A percentile compares a stretch with the other conserved stretches of the same genome.
Conservation (phyloP, 2,329 filamentous ascomycete genomes). For the Alternaria consortialis region DNA sequence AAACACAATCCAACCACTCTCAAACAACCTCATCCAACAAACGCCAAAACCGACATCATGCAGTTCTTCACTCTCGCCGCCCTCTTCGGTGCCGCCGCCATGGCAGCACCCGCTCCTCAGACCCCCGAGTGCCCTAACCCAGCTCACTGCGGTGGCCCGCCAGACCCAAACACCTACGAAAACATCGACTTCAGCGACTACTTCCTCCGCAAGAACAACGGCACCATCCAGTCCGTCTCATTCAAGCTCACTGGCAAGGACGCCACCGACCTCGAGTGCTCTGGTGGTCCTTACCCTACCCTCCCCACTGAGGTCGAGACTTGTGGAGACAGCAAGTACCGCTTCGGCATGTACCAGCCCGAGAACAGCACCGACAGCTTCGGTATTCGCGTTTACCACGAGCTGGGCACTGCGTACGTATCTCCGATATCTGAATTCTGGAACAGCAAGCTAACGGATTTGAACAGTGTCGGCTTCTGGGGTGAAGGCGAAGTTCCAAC, state of each 20-base stretch:
- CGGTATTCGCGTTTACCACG: slow-evolving; percentile 27
- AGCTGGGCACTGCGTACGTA: slow-evolving; percentile 16
- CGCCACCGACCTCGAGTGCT: slow-evolving; percentile 23
- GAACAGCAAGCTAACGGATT: not conserved
- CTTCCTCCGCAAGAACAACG: slow-evolving; percentile 29
- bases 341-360: slow-evolving; percentile 24
- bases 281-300: slow-evolving; percentile 15
- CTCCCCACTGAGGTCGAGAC: slow-evolving; percentile 24
- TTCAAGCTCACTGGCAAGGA: slow-evolving; percentile 35
- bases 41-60: slow-evolving; percentile 19
- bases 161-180: slow-evolving; percentile 24
- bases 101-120: slow-evolving; percentile 31
- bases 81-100: slow-evolving; percentile 28
- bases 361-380: slow-evolving; percentile 7
- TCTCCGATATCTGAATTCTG: not conserved
- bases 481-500: slow-evolving; percentile 21
- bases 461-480: slow-evolving; percentile 2
- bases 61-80: slow-evolving; percentile 31
- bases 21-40: not conserved
- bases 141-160: slow-evolving; percentile 25
- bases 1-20: not conserved
- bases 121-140: slow-evolving; percentile 34
- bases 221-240: slow-evolving; percentile 23
- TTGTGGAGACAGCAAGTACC: slow-evolving; percentile 30
- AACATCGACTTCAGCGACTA: slow-evolving; percentile 33